Conservation (phyloP, 148 eudicot genomes). For the Nepenthes gracilis region DNA sequence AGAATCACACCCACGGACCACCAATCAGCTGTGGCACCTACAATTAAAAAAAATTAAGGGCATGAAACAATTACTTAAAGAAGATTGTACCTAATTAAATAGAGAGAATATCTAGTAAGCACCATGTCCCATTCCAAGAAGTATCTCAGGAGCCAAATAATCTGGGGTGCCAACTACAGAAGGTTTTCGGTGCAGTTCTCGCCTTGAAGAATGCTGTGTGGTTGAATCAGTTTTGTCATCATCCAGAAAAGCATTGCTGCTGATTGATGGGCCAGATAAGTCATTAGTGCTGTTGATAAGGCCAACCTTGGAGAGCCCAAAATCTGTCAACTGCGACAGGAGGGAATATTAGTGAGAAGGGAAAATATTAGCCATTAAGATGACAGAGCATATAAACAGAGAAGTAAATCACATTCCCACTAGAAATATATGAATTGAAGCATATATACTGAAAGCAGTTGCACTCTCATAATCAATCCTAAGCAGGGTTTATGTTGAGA, state of each 20-base stretch:
- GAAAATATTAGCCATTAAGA: slow-evolving; percentile 4
- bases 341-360: slow-evolving; percentile 31
- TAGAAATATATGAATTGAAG: too few relatives aligned
- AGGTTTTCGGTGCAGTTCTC: slow-evolving; percentile 5
- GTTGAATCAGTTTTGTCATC: slow-evolving; percentile 23
- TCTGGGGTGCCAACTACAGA: slow-evolving; percentile 86
- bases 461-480: too few relatives aligned
- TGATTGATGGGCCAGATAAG: slow-evolving; percentile 73
- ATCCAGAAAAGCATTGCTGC: slow-evolving; percentile 41
- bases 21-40: slow-evolving; percentile 98
- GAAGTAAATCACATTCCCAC: not conserved
- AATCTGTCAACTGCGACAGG: slow-evolving; percentile 87
- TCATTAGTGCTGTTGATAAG: slow-evolving; percentile 94
- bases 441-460: too few relatives aligned
- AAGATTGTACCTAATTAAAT: not conserved
- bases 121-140: slow-evolving; percentile 99
- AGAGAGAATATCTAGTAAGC: slow-evolving; percentile 3
- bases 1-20: slow-evolving; percentile 99
- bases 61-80: slow-evolving; percentile 5
- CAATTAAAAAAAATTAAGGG: slow-evolving; percentile 11
- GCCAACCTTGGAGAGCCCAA: slow-evolving; percentile 97
- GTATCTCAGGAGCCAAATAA: slow-evolving; percentile 99
- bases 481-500: too few relatives aligned
- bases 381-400: not conserved
- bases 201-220: slow-evolving; percentile 2